These are phyloP conservation scores for Umbelopsis sp. DNA, from an alignment of 192 early-diverging fungal species.

Conservation along the genomic window DNA sequence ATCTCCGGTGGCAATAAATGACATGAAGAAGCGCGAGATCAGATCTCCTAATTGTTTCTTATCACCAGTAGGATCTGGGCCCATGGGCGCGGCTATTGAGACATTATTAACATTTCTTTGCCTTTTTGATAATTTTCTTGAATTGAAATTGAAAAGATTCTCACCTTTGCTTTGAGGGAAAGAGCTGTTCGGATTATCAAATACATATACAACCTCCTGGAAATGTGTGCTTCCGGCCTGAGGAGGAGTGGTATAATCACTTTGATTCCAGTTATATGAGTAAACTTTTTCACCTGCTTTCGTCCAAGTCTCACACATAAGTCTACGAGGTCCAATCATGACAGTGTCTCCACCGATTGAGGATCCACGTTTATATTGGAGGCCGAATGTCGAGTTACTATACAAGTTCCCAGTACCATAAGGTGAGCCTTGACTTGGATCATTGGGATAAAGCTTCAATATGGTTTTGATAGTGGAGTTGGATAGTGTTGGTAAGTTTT, in stretches of 20 bases:
- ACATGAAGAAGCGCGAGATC: constrained; percentile 20
- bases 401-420: constrained; percentile 16
- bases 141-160: too few species aligned
- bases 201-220: constrained; percentile 21
- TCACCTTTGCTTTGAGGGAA: constrained; percentile 13
- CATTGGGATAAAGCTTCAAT: neutral
- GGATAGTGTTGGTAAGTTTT: neutral
- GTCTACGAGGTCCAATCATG: neutral
- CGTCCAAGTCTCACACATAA: constrained; percentile 15
- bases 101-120: neutral
- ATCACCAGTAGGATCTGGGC: constrained; percentile 11
- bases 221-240: neutral
- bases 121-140: neutral
- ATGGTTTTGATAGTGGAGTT: neutral
- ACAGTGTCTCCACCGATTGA: neutral
- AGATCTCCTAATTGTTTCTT: constrained; percentile 8
- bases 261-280: constrained; percentile 21
- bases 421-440: neutral
- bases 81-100: neutral
- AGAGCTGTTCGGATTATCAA: constrained; percentile 3
- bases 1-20: constrained; percentile 15
- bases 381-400: neutral
- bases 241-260: constrained; percentile 1
- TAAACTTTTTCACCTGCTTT: constrained; percentile 12
- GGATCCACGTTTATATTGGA: constrained; percentile 17